phyloP scores from a whole-genome alignment of 2,329 filamentous ascomycete genomes.

The Fusarium miscanthi region DNA sequence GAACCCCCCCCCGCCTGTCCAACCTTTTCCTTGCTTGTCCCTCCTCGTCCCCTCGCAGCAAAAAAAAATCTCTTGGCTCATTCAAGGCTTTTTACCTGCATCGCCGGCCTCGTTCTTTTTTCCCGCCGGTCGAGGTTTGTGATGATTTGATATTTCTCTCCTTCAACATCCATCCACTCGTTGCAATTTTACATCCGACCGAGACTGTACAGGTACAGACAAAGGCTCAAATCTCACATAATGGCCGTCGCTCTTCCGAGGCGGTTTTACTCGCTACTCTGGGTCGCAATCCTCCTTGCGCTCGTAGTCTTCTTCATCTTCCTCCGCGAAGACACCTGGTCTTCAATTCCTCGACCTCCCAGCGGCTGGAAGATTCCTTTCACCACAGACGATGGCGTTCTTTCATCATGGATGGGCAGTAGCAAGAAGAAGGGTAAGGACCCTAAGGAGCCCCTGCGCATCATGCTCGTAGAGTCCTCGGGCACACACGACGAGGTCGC shows the following conservation, averaged over 20 bases:
- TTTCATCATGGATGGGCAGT: slow-evolving; percentile 36
- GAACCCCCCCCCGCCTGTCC: background rate
- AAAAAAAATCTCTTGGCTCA: slow-evolving; percentile 23
- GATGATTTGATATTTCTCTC: slow-evolving; percentile 28
- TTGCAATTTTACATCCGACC: slow-evolving; percentile 1
- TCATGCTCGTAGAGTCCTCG: slow-evolving; percentile 43
- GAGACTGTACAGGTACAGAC: background rate
- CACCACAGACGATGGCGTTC: slow-evolving; percentile 40
- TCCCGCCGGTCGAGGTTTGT: slow-evolving; percentile 27
- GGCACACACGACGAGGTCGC: slow-evolving; percentile 46
- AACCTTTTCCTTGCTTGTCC: slow-evolving; percentile 5
- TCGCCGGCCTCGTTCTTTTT: slow-evolving; percentile 7
- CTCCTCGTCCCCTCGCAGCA: slow-evolving; percentile 2
- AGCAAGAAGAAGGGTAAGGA: slow-evolving; percentile 15
- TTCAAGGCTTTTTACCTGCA: slow-evolving; percentile 3
- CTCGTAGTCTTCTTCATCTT: slow-evolving; percentile 36
- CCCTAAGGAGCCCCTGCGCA: slow-evolving; percentile 34
- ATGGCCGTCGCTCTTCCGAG: slow-evolving; percentile 37
- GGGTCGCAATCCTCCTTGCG: slow-evolving; percentile 31
- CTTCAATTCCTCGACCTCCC: slow-evolving; percentile 35
- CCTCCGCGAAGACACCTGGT: slow-evolving; percentile 36
- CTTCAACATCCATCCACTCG: slow-evolving; percentile 15
- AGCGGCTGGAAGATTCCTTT: slow-evolving; percentile 41
- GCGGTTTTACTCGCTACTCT: slow-evolving; percentile 39
- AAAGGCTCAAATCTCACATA: slow-evolving; percentile 4